Percentiles rank a stretch among this genome's conserved stretches.
Conservation (phyloP, 495 filamentous ascomycete species). For the Hypoxylon fragiforme region DNA sequence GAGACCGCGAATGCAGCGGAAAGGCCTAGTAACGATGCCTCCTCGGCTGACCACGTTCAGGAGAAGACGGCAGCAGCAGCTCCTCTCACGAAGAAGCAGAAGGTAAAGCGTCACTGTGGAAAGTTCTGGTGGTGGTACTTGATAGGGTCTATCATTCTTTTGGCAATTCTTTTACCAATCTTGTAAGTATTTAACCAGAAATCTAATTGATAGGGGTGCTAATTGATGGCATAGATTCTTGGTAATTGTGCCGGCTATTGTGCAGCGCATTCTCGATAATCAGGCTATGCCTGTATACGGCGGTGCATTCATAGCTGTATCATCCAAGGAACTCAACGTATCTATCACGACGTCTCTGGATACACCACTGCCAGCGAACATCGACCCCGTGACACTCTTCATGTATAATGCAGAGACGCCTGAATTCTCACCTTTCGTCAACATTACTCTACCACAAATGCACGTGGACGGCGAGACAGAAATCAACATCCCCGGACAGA, state of each 20-base stretch:
- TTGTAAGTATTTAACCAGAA: conserved; percentile 39
- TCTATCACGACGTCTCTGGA: conserved; percentile 43
- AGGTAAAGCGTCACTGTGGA: conserved; percentile 40
- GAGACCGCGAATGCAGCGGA: conserved; percentile 15
- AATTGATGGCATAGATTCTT: conserved; percentile 35
- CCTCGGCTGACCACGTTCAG: conserved; percentile 31
- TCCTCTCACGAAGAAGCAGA: conserved; percentile 37
- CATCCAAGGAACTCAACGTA: conserved; percentile 41
- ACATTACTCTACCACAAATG: conserved; percentile 38
- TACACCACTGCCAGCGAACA: conserved; percentile 42
- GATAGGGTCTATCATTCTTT: conserved; percentile 41
- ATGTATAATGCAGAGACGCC: conserved; percentile 44
- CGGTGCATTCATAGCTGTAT: conserved; percentile 42
- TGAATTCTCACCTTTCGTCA: conserved; percentile 40
- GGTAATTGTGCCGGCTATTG: conserved; percentile 48
- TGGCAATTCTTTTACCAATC: conserved; percentile 49
- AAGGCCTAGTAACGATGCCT: conserved; percentile 24
- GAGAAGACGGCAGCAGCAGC: conserved; percentile 32
- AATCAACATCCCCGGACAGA: conserved; percentile 40
- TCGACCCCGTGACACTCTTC: conserved; percentile 41
- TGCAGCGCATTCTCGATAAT: conserved; percentile 46
- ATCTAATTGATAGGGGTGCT: background rate
- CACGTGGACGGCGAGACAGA: conserved; percentile 44
- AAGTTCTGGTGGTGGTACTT: conserved; percentile 52
- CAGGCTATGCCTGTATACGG: conserved; percentile 44